A percentile compares a stretch with the other conserved stretches of the same genome.
These are phyloP conservation scores for Termitomyces eurrhizus DNA, from an alignment of 768 basidiomycete species.

Conservation along the genomic window DNA sequence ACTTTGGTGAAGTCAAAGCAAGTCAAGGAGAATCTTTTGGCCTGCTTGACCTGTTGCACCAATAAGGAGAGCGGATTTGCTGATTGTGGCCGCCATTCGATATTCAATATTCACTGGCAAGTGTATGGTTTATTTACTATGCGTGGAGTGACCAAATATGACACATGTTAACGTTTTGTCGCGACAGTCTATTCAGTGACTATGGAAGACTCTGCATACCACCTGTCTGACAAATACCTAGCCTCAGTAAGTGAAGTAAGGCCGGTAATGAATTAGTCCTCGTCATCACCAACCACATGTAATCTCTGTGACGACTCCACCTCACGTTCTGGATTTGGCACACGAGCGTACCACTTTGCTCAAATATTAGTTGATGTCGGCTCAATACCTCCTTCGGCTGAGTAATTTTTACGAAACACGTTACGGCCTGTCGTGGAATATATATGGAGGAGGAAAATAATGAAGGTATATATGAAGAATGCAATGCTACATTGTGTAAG, in stretches of 20 bases:
- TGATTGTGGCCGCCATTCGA: slow-evolving; percentile 11
- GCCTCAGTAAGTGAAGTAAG: not conserved
- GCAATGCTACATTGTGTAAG: slow-evolving; percentile 45
- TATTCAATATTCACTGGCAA: not conserved
- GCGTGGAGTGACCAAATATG: not conserved
- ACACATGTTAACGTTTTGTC: too few species aligned
- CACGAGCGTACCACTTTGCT: slow-evolving; percentile 64
- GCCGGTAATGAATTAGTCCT: slow-evolving; percentile 20
- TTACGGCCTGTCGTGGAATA: slow-evolving; percentile 64
- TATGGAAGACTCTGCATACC: not conserved
- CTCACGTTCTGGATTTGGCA: slow-evolving; percentile 37
- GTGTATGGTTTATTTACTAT: too few species aligned
- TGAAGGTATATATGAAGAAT: slow-evolving; percentile 75
- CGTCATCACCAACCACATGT: slow-evolving; percentile 31
- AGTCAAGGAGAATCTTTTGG: slow-evolving; percentile 52
- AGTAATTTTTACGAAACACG: slow-evolving; percentile 22
- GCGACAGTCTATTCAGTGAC: too few species aligned
- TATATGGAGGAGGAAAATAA: slow-evolving; percentile 65
- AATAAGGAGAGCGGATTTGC: slow-evolving; percentile 61
- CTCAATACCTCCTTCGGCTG: slow-evolving; percentile 13
- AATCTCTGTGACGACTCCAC: slow-evolving; percentile 7
- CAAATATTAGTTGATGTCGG: slow-evolving; percentile 16
- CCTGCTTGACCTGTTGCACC: slow-evolving; percentile 79
- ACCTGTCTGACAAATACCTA: slow-evolving; percentile 2
- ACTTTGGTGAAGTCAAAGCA: slow-evolving; percentile 60